These are phyloP conservation scores for Candida lessepsii DNA, from an alignment of 805 yeast genomes.

Conservation along the genomic window DNA sequence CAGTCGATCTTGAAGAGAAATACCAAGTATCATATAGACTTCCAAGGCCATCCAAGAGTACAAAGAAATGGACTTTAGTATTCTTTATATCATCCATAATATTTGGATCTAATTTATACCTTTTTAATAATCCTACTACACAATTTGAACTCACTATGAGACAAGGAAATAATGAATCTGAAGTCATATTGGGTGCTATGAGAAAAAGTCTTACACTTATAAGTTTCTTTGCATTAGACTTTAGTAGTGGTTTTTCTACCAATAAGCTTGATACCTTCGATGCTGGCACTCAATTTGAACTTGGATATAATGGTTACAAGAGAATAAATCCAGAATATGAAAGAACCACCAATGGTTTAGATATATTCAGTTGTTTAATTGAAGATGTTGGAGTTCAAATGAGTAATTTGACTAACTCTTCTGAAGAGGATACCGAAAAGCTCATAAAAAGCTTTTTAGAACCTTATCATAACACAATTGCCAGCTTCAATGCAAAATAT, in stretches of 20 bases:
- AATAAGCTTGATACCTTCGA: constrained; percentile 47
- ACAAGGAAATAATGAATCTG: constrained; percentile 15
- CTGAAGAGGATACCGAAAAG: constrained; percentile 31
- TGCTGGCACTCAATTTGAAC: constrained; percentile 38
- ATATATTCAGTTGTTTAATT: constrained; percentile 45
- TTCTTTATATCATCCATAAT: constrained; percentile 2
- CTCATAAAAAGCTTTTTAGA: constrained; percentile 42
- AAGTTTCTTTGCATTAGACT: constrained; percentile 16
- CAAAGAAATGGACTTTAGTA: constrained; percentile 1
- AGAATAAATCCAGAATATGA: constrained; percentile 26
- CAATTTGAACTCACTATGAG: constrained; percentile 12
- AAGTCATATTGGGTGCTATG: constrained; percentile 8
- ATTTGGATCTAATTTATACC: constrained; percentile 2
- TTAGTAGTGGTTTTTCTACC: constrained; percentile 10
- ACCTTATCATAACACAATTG: constrained; percentile 32
- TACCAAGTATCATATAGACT: background rate
- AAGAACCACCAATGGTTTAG: constrained; percentile 36
- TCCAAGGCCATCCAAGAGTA: background rate
- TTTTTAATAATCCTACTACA: constrained; percentile 8
- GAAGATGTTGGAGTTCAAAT: constrained; percentile 51
- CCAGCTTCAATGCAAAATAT: constrained; percentile 15
- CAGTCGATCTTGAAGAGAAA: background rate
- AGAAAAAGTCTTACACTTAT: constrained; percentile 13
- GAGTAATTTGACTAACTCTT: constrained; percentile 34
- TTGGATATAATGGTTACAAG: constrained; percentile 52